Evolutionary conservation across 2,329 filamentous ascomycete species (phyloP).

Genomic region (Exophiala mesophila): DNA sequence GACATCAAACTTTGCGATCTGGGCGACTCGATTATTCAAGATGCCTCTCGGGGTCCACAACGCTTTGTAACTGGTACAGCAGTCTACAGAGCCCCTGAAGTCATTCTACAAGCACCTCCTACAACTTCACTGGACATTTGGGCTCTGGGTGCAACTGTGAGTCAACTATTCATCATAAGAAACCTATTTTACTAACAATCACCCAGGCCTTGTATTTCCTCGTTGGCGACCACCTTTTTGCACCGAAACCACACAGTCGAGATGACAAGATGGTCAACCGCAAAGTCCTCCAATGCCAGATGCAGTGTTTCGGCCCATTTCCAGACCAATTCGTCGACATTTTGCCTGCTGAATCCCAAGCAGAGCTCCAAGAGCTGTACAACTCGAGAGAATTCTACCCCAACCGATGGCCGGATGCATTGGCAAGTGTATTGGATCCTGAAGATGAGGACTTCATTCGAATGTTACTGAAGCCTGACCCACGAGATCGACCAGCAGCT

Average conservation of each 20-base stretch:
- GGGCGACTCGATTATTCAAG: not conserved
- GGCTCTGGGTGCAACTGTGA: conserved; percentile 1
- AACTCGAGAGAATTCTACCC: not conserved
- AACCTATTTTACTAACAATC: too few species aligned
- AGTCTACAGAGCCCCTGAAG: conserved; percentile 2
- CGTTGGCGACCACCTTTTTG: conserved; percentile 1
- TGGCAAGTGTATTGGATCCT: not conserved
- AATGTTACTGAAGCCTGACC: conserved; percentile 1
- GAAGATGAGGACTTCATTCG: conserved; percentile 3
- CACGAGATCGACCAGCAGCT: not conserved
- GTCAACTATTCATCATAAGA: too few species aligned
- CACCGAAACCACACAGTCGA: not conserved
- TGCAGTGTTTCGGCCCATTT: conserved; percentile 1
- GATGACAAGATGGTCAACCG: not conserved
- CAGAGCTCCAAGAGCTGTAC: not conserved
- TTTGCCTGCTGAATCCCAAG: not conserved
- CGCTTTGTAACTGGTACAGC: not conserved
- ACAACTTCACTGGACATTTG: not conserved
- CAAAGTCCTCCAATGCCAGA: not conserved
- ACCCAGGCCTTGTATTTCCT: conserved; percentile 1
- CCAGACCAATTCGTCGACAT: conserved; percentile 2
- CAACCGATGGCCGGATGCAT: not conserved
- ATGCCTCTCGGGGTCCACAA: not conserved
- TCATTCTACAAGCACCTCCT: not conserved
- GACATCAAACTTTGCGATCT: conserved; percentile 1